Evolutionary conservation across 208 protist species (phyloP), one percentile per base, ranked within the genome.

Genomic region (Phytomonas serpens): DNA sequence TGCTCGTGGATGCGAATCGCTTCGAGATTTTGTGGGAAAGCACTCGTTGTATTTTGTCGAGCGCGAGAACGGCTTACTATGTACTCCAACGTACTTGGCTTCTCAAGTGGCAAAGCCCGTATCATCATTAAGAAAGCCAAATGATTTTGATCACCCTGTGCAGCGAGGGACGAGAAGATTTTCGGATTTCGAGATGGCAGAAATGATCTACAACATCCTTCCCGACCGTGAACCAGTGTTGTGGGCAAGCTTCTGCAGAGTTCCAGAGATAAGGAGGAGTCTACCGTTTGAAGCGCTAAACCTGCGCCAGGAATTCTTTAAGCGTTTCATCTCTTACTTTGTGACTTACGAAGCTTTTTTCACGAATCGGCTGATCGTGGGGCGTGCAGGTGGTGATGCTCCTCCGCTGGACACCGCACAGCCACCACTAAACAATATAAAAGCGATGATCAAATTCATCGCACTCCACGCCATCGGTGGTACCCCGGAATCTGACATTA

Each of bases 1-100:
- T 30, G 40, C 31, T 31, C 40, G 13, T 37, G 29, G 16, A 27
- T 67, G 36, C 14, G 61, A 10, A 0, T 67, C 73, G 0, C 31
- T 89, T 23, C 62, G 67, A 19, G 64, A 14, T 23, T 93, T 96
- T 77, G 68, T 93, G 30, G 47, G 68, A 0, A 79, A 84, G 9
- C 91, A 96, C 77, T 86, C 86, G 11, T 77, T 94, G 2, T 93
- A 86, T 52, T 79, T 96, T 19, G 63, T 70, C 13, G 11, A 65
- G 1, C n/a, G 76, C 36, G 82, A 79, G 32, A 81, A 67, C 27
- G 38, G 64, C 4, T 37, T 68, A 0, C 68, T 94, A n/a, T 85
- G 77, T 78, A 93, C 86, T 0, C 83, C 91, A 23, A 68, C 78
- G 31, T 61, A 61, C 9, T 68, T 72, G 31, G 19, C 68, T 7